phyloP scores from a whole-genome alignment of 2,329 filamentous ascomycete species.

The Colletotrichum sp. region DNA sequence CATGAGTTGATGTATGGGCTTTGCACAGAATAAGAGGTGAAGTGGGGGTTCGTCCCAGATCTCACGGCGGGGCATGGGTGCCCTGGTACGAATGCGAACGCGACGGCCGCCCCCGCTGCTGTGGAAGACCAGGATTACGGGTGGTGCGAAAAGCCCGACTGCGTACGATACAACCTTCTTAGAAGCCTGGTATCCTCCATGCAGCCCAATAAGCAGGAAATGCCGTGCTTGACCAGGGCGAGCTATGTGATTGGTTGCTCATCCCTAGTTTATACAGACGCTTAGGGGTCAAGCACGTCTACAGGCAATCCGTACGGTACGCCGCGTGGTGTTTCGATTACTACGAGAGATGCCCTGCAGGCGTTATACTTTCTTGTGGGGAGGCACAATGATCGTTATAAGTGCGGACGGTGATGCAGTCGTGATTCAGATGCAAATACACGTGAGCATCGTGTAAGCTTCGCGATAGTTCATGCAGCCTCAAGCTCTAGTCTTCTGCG shows the following conservation, averaged over 20 bases:
- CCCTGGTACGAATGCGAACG: neutral
- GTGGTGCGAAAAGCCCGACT: accelerated
- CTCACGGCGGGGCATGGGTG: neutral
- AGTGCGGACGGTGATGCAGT: no score
- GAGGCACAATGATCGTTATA: no score
- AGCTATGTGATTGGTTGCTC: neutral
- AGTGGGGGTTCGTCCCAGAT: neutral
- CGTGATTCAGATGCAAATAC: no score
- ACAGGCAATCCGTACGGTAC: neutral
- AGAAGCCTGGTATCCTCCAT: neutral
- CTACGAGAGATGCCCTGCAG: no score
- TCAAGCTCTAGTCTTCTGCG: no score
- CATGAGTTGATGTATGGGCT: neutral
- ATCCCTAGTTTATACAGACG: neutral
- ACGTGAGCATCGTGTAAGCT: no score
- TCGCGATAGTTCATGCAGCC: no score
- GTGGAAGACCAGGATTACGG: neutral
- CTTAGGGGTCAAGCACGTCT: neutral
- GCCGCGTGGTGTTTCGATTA: no score
- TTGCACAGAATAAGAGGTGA: accelerated
- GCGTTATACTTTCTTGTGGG: no score
- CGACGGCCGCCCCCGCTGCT: neutral
- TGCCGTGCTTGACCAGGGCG: no score
- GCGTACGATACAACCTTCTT: neutral
- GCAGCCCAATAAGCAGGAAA: neutral